phyloP scores from a whole-genome alignment of 495 filamentous ascomycete genomes.

The Aspergillus incahuasiensis region DNA sequence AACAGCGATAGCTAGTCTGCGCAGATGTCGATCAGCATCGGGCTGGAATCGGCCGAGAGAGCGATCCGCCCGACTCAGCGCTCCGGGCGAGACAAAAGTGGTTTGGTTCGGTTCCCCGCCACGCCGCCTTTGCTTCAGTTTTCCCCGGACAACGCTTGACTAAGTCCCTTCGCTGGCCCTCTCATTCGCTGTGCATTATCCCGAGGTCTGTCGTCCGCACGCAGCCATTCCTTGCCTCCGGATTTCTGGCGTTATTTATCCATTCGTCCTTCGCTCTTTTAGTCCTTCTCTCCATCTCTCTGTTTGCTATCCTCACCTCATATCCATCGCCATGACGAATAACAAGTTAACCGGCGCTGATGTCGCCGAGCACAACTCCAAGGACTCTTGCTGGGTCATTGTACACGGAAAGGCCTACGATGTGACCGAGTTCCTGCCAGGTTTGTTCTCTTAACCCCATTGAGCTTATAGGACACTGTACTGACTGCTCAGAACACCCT shows the following conservation, averaged over 20 bases:
- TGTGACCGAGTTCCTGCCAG: slow-evolving; percentile 81
- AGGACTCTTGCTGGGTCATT: slow-evolving; percentile 77
- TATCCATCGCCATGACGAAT: slow-evolving; percentile 28
- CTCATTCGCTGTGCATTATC: slow-evolving; percentile 23
- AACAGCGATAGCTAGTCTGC: neutral
- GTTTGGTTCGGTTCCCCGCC: slow-evolving; percentile 1
- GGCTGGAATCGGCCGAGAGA: slow-evolving; percentile 11
- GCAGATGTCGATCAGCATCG: neutral
- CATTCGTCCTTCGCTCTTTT: slow-evolving; percentile 1
- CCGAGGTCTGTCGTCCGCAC: slow-evolving; percentile 24
- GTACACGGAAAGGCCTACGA: slow-evolving; percentile 92
- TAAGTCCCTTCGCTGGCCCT: neutral
- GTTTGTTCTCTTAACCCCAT: slow-evolving; percentile 18
- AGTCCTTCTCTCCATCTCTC: neutral
- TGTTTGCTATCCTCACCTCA: neutral
- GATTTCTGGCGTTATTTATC: slow-evolving; percentile 5
- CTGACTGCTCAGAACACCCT: slow-evolving; percentile 60
- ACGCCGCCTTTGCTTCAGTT: neutral
- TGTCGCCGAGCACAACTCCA: slow-evolving; percentile 78
- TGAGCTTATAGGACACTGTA: neutral
- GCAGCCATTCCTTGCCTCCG: neutral
- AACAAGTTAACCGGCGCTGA: slow-evolving; percentile 62
- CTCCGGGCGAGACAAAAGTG: slow-evolving; percentile 1
- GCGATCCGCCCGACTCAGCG: too few species aligned
- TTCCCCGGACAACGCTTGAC: slow-evolving; percentile 9